Conservation (phyloP, 1,284 basidiomycete species). For the Flammula alnicola region DNA sequence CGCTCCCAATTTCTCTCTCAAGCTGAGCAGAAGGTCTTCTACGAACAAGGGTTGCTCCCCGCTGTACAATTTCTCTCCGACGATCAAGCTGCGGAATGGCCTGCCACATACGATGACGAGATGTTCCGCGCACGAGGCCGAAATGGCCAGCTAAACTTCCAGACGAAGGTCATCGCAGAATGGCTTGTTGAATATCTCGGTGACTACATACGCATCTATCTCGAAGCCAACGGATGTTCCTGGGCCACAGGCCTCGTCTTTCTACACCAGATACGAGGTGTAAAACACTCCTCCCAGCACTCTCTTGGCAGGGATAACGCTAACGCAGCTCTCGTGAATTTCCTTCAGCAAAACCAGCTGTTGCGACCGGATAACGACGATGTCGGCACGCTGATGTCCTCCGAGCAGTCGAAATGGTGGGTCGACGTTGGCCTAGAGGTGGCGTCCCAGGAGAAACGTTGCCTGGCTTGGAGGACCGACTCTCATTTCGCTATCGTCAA, state of each 20-base stretch:
- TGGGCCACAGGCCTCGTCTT: slow-evolving; percentile 29
- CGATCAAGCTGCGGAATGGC: slow-evolving; percentile 24
- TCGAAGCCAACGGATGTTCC: slow-evolving; percentile 9
- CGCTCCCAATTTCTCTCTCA: slow-evolving; percentile 14
- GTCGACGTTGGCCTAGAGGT: slow-evolving; percentile 30
- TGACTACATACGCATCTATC: slow-evolving; percentile 15
- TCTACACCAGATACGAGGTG: slow-evolving; percentile 29
- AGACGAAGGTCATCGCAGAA: slow-evolving; percentile 19
- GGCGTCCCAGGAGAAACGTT: slow-evolving; percentile 8
- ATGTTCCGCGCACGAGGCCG: slow-evolving; percentile 21
- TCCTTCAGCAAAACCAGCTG: slow-evolving; percentile 15
- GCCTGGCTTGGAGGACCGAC: slow-evolving; percentile 29
- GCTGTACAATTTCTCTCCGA: slow-evolving; percentile 11
- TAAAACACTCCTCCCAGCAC: slow-evolving; percentile 27
- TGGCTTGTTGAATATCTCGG: slow-evolving; percentile 18
- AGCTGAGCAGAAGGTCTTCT: slow-evolving; percentile 21
- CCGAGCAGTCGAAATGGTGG: slow-evolving; percentile 1
- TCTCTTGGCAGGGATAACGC: neutral
- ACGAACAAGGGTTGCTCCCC: slow-evolving; percentile 29
- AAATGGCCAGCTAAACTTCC: slow-evolving; percentile 20
- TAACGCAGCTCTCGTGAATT: slow-evolving; percentile 6
- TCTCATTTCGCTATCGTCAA: slow-evolving; percentile 19
- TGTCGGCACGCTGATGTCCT: no score
- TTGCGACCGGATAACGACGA: neutral
- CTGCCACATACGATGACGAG: slow-evolving; percentile 21